A percentile compares a stretch with the other conserved stretches of the same genome.
These are phyloP conservation scores for Beauveria sp. DNA, from an alignment of 2,329 filamentous ascomycete genomes.

Conservation along the genomic window DNA sequence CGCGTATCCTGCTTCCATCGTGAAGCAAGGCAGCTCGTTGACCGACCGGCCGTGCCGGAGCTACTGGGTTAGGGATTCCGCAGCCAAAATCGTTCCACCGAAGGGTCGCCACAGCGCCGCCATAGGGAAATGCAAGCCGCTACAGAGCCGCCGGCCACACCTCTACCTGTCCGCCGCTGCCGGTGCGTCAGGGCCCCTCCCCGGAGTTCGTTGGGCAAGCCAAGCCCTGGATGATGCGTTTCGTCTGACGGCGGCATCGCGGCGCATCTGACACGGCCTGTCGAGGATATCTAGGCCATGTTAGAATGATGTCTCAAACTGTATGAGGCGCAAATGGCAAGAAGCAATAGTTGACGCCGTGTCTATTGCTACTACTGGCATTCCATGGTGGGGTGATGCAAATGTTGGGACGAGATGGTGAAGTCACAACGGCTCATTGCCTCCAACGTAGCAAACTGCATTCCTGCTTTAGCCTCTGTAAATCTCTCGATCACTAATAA, in stretches of 20 bases:
- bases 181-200: slow-evolving; percentile 4
- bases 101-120: neutral
- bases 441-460: neutral
- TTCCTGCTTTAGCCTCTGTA: neutral
- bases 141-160: neutral
- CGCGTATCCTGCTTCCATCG: neutral
- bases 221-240: neutral
- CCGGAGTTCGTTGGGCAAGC: neutral
- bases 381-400: neutral
- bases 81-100: neutral
- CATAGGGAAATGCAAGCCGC: neutral
- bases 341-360: neutral
- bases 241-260: slow-evolving; percentile 3
- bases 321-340: neutral
- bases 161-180: neutral
- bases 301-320: slow-evolving; percentile 8
- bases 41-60: neutral
- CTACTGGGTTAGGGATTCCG: slow-evolving; percentile 2
- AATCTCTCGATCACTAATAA: neutral
- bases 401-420: neutral
- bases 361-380: neutral
- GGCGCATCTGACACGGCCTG: neutral
- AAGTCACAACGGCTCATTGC: neutral
- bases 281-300: neutral
- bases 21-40: slow-evolving; percentile 1